Evolutionary conservation across 78 protist species (phyloP).

Genomic region (Dictyostelium firmibasis): DNA sequence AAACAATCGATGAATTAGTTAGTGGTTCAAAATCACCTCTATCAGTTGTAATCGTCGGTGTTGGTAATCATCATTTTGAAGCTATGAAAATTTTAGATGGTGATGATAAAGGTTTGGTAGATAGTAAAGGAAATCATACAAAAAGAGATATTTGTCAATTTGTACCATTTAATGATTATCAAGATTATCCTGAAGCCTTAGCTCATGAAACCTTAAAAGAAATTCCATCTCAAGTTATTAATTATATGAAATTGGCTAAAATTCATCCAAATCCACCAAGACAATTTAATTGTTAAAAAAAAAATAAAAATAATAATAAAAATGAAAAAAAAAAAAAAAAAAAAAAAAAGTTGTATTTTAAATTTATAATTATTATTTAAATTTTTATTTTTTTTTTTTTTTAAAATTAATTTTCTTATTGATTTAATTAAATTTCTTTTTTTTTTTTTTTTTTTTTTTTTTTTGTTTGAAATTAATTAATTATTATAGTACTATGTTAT

Average conservation of each 20-base stretch:
- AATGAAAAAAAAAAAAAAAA: background rate
- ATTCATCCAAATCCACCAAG: conserved; percentile 28
- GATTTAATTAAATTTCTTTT: too few relatives aligned
- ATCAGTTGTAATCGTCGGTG: conserved; percentile 88
- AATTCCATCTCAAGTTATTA: conserved; percentile 62
- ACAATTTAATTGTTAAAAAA: background rate
- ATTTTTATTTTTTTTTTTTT: background rate
- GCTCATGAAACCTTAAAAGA: conserved; percentile 77
- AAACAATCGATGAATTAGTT: conserved; percentile 51
- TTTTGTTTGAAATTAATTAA: too few relatives aligned
- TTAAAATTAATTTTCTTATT: too few relatives aligned
- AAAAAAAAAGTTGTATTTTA: background rate
- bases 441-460: too few relatives aligned
- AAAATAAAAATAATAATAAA: background rate
- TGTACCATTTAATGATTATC: conserved; percentile 80
- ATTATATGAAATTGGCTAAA: background rate
- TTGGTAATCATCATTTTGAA: conserved; percentile 82
- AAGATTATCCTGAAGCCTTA: background rate
- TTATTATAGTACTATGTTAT: too few relatives aligned
- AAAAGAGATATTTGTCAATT: conserved; percentile 89
- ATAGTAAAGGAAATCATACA: background rate
- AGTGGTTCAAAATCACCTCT: conserved; percentile 76
- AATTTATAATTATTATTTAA: background rate
- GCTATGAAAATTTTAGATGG: conserved; percentile 86
- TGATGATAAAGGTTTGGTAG: conserved; percentile 47